phyloP scores from a whole-genome alignment of 2,329 filamentous ascomycete genomes.

The Cucurbitaria berberidis region DNA sequence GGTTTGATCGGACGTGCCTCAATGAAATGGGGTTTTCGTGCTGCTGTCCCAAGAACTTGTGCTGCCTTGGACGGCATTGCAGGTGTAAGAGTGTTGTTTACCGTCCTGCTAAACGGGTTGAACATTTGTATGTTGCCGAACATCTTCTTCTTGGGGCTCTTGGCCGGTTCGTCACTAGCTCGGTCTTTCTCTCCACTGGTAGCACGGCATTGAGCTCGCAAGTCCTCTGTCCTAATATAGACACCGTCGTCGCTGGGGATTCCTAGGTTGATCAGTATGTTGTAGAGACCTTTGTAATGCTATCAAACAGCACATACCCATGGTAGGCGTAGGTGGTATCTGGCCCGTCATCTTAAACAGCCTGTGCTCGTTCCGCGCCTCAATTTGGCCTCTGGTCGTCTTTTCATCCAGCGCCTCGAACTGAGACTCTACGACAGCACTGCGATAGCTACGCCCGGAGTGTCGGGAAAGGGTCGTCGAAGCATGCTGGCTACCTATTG shows the following conservation, averaged over 20 bases:
- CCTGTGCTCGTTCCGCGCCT: slow-evolving; percentile 47
- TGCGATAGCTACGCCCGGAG: slow-evolving; percentile 26
- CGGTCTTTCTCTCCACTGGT: slow-evolving; percentile 15
- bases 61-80: slow-evolving; percentile 35
- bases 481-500: slow-evolving; percentile 17
- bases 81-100: slow-evolving; percentile 10
- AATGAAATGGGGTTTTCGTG: slow-evolving; percentile 20
- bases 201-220: slow-evolving; percentile 26
- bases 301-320: slow-evolving; percentile 17
- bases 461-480: slow-evolving; percentile 33
- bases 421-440: slow-evolving; percentile 17
- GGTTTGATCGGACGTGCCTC: slow-evolving; percentile 24
- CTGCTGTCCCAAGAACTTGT: slow-evolving; percentile 43
- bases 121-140: slow-evolving; percentile 39
- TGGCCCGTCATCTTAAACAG: slow-evolving; percentile 44
- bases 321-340: slow-evolving; percentile 28
- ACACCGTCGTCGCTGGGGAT: slow-evolving; percentile 15
- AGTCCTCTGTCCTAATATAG: slow-evolving; percentile 27
- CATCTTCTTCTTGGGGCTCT: slow-evolving; percentile 51
- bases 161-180: slow-evolving; percentile 21
- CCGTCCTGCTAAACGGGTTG: slow-evolving; percentile 31
- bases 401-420: slow-evolving; percentile 33
- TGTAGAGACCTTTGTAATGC: neutral
- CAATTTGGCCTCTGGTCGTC: slow-evolving; percentile 50
- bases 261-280: slow-evolving; percentile 1